These are phyloP conservation scores for Auricularia sp. DNA, from an alignment of 768 basidiomycete species.

Conservation along the genomic window DNA sequence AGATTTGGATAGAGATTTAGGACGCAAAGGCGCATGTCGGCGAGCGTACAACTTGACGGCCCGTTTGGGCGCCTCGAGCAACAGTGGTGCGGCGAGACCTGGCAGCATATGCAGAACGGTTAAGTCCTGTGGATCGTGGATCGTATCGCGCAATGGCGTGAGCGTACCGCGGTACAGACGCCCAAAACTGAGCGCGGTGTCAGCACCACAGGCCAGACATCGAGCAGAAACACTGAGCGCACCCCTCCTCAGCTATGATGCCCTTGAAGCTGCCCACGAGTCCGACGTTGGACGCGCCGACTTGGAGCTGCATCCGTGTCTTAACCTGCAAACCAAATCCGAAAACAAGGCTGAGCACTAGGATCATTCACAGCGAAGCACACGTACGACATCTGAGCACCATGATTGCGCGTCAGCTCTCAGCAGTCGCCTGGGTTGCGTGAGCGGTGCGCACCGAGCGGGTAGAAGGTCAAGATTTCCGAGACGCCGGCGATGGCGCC, in stretches of 20 bases:
- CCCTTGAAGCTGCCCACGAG: conserved; percentile 73
- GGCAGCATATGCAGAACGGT: neutral
- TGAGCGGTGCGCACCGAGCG: conserved; percentile 53
- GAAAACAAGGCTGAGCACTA: too few relatives aligned
- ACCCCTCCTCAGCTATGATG: conserved; percentile 92
- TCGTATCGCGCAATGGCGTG: neutral
- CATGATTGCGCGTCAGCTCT: neutral
- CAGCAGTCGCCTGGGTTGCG: neutral
- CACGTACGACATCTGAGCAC: conserved; percentile 71
- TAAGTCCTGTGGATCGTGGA: neutral
- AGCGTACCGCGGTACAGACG: conserved; percentile 76
- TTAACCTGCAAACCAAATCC: conserved; percentile 54
- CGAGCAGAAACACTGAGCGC: conserved; percentile 12
- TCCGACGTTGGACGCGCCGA: conserved; percentile 63
- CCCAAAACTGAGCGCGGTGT: conserved; percentile 41
- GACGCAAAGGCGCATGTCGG: conserved; percentile 5
- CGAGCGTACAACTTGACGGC: conserved; percentile 81
- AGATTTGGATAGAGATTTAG: too few relatives aligned
- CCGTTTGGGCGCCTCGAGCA: conserved; percentile 96
- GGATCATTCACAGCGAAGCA: too few relatives aligned
- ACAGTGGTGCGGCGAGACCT: conserved; percentile 90
- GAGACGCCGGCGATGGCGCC: conserved; percentile 89
- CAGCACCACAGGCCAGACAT: neutral
- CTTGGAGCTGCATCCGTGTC: conserved; percentile 96
- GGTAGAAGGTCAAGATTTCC: conserved; percentile 67